phyloP scores from a whole-genome alignment of 139 green algal species.

The Picochlorum sp. region DNA sequence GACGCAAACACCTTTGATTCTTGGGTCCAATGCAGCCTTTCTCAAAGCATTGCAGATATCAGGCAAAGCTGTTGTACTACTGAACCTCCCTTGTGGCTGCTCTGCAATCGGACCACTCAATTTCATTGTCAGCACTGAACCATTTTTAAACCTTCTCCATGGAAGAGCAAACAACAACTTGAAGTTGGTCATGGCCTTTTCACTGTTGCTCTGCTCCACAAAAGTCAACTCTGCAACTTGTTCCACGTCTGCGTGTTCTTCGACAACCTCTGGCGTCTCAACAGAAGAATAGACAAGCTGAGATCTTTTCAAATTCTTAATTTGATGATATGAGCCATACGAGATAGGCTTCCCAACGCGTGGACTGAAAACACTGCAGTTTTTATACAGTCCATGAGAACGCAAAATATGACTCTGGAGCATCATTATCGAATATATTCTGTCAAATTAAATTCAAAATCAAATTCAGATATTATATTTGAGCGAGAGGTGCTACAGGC shows the following conservation, averaged over 20 bases:
- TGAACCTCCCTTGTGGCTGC: slow-evolving; percentile 39
- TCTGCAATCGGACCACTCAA: slow-evolving; percentile 46
- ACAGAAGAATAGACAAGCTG: no score
- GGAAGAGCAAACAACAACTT: slow-evolving; percentile 54
- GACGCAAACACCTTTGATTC: slow-evolving; percentile 69
- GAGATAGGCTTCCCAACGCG: no score
- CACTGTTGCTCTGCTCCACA: slow-evolving; percentile 4
- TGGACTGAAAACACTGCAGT: no score
- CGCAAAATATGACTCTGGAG: no score
- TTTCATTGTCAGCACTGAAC: slow-evolving; percentile 50
- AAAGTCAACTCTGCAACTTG: slow-evolving; percentile 14
- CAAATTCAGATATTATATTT: no score
- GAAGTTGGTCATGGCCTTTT: slow-evolving; percentile 14
- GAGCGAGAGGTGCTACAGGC: no score
- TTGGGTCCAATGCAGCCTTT: slow-evolving; percentile 83
- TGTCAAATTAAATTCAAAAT: no score
- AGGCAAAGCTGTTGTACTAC: slow-evolving; percentile 37
- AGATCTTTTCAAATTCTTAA: no score
- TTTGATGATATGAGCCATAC: no score
- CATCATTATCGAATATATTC: no score
- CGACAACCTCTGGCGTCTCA: neutral
- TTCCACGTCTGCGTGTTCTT: neutral
- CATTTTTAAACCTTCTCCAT: slow-evolving; percentile 81
- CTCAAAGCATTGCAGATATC: slow-evolving; percentile 55
- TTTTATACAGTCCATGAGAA: no score